Conservation (phyloP, 2,329 filamentous ascomycete genomes). For the Phialocephala subalpina region DNA sequence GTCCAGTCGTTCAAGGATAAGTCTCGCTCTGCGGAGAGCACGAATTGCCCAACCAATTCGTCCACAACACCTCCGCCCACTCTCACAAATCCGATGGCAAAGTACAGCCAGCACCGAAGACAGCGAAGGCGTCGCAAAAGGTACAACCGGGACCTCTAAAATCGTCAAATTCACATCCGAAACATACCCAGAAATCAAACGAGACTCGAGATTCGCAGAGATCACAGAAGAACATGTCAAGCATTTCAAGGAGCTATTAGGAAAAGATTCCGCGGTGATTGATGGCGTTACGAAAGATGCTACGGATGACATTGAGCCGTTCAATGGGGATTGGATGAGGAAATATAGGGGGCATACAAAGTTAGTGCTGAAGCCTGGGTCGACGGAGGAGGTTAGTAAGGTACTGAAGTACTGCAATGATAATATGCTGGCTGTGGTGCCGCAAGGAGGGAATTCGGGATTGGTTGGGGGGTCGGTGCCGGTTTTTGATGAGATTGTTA, state of each 20-base stretch:
- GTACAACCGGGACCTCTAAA: conserved; percentile 45
- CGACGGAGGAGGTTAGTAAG: conserved; percentile 87
- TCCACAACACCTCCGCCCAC: conserved; percentile 32
- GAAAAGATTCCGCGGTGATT: conserved; percentile 79
- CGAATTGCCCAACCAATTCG: conserved; percentile 28
- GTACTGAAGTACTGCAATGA: conserved; percentile 96
- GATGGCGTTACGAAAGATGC: conserved; percentile 82
- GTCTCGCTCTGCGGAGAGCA: conserved; percentile 39
- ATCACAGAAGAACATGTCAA: conserved; percentile 82
- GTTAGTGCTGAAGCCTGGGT: conserved; percentile 85
- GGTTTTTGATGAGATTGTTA: conserved; percentile 97
- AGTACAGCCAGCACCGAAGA: conserved; percentile 43
- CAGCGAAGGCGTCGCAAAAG: conserved; percentile 38
- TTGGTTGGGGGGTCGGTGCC: conserved; percentile 95
- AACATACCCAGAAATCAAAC: conserved; percentile 83
- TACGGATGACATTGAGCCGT: conserved; percentile 83
- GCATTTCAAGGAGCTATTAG: conserved; percentile 83
- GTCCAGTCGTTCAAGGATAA: conserved; percentile 38
- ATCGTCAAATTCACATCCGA: conserved; percentile 82
- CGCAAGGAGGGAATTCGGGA: conserved; percentile 96
- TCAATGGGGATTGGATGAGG: conserved; percentile 98
- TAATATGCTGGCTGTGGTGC: conserved; percentile 89
- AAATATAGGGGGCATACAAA: conserved; percentile 94
- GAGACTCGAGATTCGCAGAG: conserved; percentile 77
- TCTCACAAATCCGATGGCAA: conserved; percentile 39